Evolutionary conservation across 768 basidiomycete genomes (phyloP), one percentile per base, ranked within the genome.

Genomic region (Mycena amicta): DNA sequence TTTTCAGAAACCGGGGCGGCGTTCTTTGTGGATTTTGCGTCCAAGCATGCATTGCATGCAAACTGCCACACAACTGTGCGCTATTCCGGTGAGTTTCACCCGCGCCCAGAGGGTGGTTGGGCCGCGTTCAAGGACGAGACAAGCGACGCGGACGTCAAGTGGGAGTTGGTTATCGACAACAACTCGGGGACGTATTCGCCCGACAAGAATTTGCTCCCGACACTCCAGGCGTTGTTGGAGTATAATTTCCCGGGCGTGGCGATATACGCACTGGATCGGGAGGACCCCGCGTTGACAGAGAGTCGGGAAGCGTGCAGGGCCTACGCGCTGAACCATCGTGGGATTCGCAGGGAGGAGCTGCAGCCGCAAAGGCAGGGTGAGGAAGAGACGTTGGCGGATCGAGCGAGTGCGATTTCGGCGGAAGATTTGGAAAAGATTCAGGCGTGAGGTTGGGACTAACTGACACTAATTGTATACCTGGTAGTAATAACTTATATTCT

Each of bases 1-100:
- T 93, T 93, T 73, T 92, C 90, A 26, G 92, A 93, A 71, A 94
- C 92, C 3, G 91, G 91, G 16, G 90, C 90, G 12, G 87, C 89
- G 30, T 93, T 93, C 74, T 90, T 92, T 66, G 89, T 92, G 60
- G 89, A 93, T 72, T 88, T 93, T 68, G 88, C 87, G 41, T 89
- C 88, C 26, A 94, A 95, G 72, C 93, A 94, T 67, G 92, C 90
- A 4, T 78, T 94, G 68, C 92, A 93, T 73, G 78, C 86, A 40
- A 89, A 91, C 68, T 90, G 90, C 68, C 79, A 80, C 16, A 77
- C 80, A 59, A 70, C 74, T 16, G 90, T 92, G 58, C 77, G 88
- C 50, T 92, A 91, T 67, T 80, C 82, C 46, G 90, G 90, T 23
- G 90, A 92, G 73, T 92, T 92, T 68, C 90, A 92, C 69, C 86